Evolutionary conservation across 352 stramenopile species (phyloP).

Genomic region (Phytophthora tubulina): DNA sequence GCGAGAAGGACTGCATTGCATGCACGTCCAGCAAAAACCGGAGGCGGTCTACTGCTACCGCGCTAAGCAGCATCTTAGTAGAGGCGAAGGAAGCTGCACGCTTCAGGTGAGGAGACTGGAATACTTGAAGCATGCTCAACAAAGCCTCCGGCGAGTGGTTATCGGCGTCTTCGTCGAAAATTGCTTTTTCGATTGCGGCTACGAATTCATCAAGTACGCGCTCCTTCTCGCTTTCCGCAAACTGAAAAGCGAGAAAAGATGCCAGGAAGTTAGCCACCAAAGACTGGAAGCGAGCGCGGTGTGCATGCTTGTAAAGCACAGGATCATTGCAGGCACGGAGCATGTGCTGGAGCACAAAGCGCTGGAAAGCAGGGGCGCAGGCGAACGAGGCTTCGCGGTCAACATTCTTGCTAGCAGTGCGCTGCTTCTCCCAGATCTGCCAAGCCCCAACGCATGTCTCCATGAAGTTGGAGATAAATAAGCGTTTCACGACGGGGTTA

Average conservation of each 20-base stretch:
- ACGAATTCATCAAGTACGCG: constrained; percentile 45
- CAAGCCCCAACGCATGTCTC: constrained; percentile 43
- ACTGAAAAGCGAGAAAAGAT: constrained; percentile 48
- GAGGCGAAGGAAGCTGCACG: constrained; percentile 1
- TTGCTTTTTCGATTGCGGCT: constrained; percentile 47
- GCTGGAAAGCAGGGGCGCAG: constrained; percentile 51
- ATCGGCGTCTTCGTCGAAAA: constrained; percentile 58
- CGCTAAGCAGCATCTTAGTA: constrained; percentile 37
- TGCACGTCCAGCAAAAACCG: constrained; percentile 81
- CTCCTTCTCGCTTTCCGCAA: constrained; percentile 28
- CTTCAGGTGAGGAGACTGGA: constrained; percentile 48
- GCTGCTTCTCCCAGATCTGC: constrained; percentile 13
- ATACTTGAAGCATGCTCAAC: constrained; percentile 70
- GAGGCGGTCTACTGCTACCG: constrained; percentile 53
- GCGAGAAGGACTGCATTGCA: constrained; percentile 79
- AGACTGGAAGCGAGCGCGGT: constrained; percentile 48
- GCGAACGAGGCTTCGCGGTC: constrained; percentile 49
- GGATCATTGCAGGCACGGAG: constrained; percentile 73
- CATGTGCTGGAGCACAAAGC: constrained; percentile 65
- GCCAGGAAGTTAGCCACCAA: constrained; percentile 49
- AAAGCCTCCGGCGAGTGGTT: constrained; percentile 81
- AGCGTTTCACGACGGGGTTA: constrained; percentile 76
- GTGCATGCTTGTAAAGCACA: constrained; percentile 77
- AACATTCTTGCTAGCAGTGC: constrained; percentile 1
- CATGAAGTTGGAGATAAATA: constrained; percentile 83